Base-by-base conservation (phyloP, 1,284 basidiomycete genomes). In the Cronartium quercuum region DNA sequence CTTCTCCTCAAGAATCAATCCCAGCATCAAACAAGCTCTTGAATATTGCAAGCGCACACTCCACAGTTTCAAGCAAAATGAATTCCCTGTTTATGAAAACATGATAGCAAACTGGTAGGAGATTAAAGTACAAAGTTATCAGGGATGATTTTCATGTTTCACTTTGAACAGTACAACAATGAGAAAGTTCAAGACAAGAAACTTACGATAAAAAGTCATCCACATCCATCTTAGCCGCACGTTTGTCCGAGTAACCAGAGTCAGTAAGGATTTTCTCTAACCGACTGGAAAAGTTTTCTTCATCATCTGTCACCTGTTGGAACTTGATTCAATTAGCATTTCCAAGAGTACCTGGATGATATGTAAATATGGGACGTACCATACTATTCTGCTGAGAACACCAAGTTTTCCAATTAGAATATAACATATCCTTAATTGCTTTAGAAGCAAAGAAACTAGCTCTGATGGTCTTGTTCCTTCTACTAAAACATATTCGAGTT, bases 361-460 rank as follows among this genome's bases (percentile, higher is more conserved):
- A 40, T 9, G 21, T 21, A 65, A n/a, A 4, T 15, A 35, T 34
- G 66, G 12, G 21, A 40, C 10, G 38, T 15, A 83, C 85, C 77
- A 90, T 66, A 44, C 66, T 66, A 12, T 76, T 86, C 77, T 90
- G 88, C 80, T 91, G 86, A 2, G 92, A 88, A 80, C 91, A 90
- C 90, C 92, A 96, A n/a, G 94, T 96, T 82, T 89, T 88, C 85
- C 91, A 91, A 82, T 98, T 98, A 80, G 88, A 88, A 83, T 97
- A 94, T 77, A 98, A 83, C 90, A 98, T 91, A 79, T 94, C 91
- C 80, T 91, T 86, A 13, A 98, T 93, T 2, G 95, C 95, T 81
- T 91, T 94, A 3, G 94, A 94, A 84, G 88, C 87, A 51, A 74
- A 66, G 81, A 88, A 98, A 78, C 88, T 91, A 9, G 90, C 93